These are phyloP conservation scores for Coemansia furcata DNA, from an alignment of 192 early-diverging fungal genomes.

Conservation along the genomic window DNA sequence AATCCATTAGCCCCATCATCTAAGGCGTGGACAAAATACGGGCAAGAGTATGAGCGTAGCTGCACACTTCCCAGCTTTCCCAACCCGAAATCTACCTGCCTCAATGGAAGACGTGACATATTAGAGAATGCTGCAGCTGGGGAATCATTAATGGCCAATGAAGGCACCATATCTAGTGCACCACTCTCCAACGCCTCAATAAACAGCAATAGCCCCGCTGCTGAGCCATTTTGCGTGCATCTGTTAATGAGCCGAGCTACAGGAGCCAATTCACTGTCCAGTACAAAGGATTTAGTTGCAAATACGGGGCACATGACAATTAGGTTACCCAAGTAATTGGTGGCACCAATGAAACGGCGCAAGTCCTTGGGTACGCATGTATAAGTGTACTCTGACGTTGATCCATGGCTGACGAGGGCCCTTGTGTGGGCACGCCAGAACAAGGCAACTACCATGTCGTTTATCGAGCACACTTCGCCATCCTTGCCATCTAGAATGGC, in stretches of 20 bases:
- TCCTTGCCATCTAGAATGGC: not conserved
- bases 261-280: not conserved
- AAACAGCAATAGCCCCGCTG: not conserved
- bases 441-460: conserved; percentile 20
- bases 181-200: not conserved
- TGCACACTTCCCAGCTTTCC: not conserved
- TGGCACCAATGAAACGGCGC: not conserved
- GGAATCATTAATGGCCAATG: conserved; percentile 12
- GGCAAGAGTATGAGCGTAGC: conserved; percentile 17
- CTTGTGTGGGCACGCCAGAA: conserved; percentile 38
- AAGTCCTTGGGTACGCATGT: conserved; percentile 25
- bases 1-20: conserved; percentile 16
- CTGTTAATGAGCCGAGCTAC: conserved; percentile 9
- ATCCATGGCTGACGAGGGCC: conserved; percentile 5
- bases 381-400: conserved; percentile 4
- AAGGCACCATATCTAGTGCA: not conserved
- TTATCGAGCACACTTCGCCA: conserved; percentile 2
- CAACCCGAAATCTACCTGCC: conserved; percentile 6
- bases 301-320: conserved; percentile 10
- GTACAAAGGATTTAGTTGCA: conserved; percentile 6
- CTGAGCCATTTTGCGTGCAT: not conserved
- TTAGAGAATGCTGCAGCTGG: conserved; percentile 28
- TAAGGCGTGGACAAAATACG: conserved; percentile 26
- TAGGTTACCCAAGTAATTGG: conserved; percentile 21
- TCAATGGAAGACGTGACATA: conserved; percentile 9